Evolutionary conservation across 352 stramenopile genomes (phyloP).

Genomic region (Phytophthora citrophthora): DNA sequence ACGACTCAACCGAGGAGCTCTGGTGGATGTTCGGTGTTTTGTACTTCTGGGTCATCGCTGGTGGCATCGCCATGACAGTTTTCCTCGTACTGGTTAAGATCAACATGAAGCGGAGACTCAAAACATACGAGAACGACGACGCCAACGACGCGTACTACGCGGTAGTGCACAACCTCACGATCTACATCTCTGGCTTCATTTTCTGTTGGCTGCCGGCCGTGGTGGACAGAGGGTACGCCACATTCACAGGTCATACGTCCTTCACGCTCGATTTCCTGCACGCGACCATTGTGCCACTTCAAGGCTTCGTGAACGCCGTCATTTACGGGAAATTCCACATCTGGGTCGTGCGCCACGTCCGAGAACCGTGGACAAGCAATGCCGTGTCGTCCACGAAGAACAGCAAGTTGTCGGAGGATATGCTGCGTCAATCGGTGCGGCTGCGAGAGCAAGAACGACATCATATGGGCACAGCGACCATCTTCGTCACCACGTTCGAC

Average conservation of each 20-base stretch:
- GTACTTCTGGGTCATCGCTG: slow-evolving; percentile 80
- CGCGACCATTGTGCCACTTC: slow-evolving; percentile 78
- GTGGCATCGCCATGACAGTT: slow-evolving; percentile 56
- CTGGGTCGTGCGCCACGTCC: slow-evolving; percentile 73
- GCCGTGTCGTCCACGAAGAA: slow-evolving; percentile 41
- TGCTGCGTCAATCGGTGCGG: slow-evolving; percentile 38
- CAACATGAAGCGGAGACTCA: slow-evolving; percentile 76
- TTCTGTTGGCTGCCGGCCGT: slow-evolving; percentile 82
- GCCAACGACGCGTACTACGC: slow-evolving; percentile 78
- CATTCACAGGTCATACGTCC: slow-evolving; percentile 58
- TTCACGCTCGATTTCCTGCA: slow-evolving; percentile 77
- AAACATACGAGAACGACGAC: slow-evolving; percentile 79
- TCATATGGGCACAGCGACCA: slow-evolving; percentile 71
- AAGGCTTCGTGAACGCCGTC: slow-evolving; percentile 86
- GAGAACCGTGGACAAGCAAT: slow-evolving; percentile 43
- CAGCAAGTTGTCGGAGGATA: slow-evolving; percentile 53
- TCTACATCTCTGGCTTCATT: slow-evolving; percentile 84
- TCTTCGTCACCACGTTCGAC: slow-evolving; percentile 87
- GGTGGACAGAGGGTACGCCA: slow-evolving; percentile 65
- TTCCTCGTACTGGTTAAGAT: slow-evolving; percentile 82
- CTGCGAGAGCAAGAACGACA: slow-evolving; percentile 55
- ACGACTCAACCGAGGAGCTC: slow-evolving; percentile 53
- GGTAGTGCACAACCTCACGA: slow-evolving; percentile 83
- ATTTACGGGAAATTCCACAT: slow-evolving; percentile 90
- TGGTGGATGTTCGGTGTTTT: slow-evolving; percentile 79